These are phyloP conservation scores for Ogataea pini DNA, from an alignment of 805 yeast species.

Conservation along the genomic window DNA sequence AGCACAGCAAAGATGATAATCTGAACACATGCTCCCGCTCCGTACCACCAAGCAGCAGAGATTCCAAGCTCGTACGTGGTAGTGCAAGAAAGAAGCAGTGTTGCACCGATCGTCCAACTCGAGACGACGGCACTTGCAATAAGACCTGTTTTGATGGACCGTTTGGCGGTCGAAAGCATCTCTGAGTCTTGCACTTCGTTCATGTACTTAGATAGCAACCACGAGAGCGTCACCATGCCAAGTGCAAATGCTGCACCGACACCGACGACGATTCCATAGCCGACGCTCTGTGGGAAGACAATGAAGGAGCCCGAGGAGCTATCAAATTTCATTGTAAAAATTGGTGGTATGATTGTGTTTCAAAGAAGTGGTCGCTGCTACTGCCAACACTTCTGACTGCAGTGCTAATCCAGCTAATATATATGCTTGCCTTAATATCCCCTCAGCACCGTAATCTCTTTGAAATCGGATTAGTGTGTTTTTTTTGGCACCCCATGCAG, in stretches of 20 bases:
- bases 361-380: too few species aligned
- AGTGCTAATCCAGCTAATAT: too few species aligned
- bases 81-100: slow-evolving; percentile 33
- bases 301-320: slow-evolving; percentile 13
- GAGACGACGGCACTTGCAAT: slow-evolving; percentile 40
- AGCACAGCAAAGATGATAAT: slow-evolving; percentile 35
- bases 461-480: too few species aligned
- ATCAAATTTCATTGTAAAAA: slow-evolving; percentile 12
- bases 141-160: slow-evolving; percentile 39
- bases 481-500: too few species aligned
- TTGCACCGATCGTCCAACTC: slow-evolving; percentile 39
- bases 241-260: slow-evolving; percentile 47
- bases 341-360: too few species aligned
- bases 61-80: slow-evolving; percentile 37
- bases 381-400: too few species aligned
- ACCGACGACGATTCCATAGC: slow-evolving; percentile 47
- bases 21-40: slow-evolving; percentile 38
- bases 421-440: too few species aligned
- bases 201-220: slow-evolving; percentile 37
- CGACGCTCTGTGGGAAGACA: slow-evolving; percentile 29
- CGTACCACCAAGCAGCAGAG: slow-evolving; percentile 39
- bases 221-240: slow-evolving; percentile 38
- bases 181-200: slow-evolving; percentile 46
- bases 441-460: too few species aligned
- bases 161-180: slow-evolving; percentile 40